Evolutionary conservation across 2,329 filamentous ascomycete genomes (phyloP).

Genomic region (Eutypa lata): DNA sequence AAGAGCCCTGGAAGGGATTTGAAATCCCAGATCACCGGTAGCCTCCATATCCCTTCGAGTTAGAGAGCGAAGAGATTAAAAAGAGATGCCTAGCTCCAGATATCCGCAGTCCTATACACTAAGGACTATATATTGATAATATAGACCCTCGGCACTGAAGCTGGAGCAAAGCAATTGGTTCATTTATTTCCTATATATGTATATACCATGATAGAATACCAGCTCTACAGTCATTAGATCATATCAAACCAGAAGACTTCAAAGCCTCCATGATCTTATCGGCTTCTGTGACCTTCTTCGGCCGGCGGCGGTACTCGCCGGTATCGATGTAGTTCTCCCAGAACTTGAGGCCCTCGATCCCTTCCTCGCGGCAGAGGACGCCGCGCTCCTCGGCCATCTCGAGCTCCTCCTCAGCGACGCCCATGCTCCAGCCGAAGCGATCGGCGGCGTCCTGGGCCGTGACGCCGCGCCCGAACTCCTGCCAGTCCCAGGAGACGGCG

Average conservation of each 20-base stretch:
- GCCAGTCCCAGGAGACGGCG: slow-evolving; percentile 74
- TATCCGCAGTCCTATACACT: too few relatives aligned
- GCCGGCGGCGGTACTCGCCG: slow-evolving; percentile 34
- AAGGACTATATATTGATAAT: too few relatives aligned
- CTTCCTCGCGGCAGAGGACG: slow-evolving; percentile 83
- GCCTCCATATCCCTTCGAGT: too few relatives aligned
- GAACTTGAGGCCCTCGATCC: slow-evolving; percentile 85
- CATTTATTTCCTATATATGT: too few relatives aligned
- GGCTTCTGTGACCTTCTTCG: slow-evolving; percentile 31
- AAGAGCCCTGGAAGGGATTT: too few relatives aligned
- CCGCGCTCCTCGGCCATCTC: slow-evolving; percentile 96
- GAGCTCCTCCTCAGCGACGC: slow-evolving; percentile 90
- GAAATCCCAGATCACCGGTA: too few relatives aligned
- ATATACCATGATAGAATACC: too few relatives aligned
- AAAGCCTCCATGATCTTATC: slow-evolving; percentile 43
- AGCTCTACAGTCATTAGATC: too few relatives aligned
- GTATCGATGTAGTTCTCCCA: slow-evolving; percentile 76
- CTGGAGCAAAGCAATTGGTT: too few relatives aligned
- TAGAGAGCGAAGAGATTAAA: too few relatives aligned
- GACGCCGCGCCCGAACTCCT: slow-evolving; percentile 74
- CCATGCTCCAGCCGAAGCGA: slow-evolving; percentile 93
- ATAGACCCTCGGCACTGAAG: too few relatives aligned
- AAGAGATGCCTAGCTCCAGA: too few relatives aligned
- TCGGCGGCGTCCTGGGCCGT: slow-evolving; percentile 88
- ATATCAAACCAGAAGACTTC: slow-evolving; percentile 26